Evolutionary conservation across 192 early-diverging fungal species (phyloP), one percentile per base, ranked within the genome.

Genomic region (Mortierella claussenii): DNA sequence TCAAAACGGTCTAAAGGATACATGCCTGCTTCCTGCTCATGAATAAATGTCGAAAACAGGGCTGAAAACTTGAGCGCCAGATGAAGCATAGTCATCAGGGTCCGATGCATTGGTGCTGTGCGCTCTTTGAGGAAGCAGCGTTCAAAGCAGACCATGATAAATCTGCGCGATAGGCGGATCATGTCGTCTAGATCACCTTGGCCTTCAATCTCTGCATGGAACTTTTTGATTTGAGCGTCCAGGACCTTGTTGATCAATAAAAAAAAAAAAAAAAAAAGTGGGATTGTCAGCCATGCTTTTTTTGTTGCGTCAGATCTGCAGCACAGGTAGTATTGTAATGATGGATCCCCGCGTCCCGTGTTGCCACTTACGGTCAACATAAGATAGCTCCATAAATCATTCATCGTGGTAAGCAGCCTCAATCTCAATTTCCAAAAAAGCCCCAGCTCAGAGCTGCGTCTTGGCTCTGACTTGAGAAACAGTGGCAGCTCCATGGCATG

Each of bases 371-470:
- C 73, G 3, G 73, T 76, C 37, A 48, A 67, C 73, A 76, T 76
- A n/a, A 76, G 43, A 20, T 76, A 76, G 31, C 64, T 76, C 73
- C 73, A 76, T 9, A 76, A 43, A 28, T 76, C 73, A 18, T 76
- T 76, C 20, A 67, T 20, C n/a, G 59, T 54, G 37, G 58, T 57
- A 6, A 76, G 23, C 28, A 76, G 57, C 5, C 59, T 23, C 36
- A 76, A 18, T 21, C 73, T 42, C 64, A 76, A 26, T 27, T 67
- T 76, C 47, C 63, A 66, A 46, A 76, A 61, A 4, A 43, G 26
- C 7, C 53, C 17, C 4, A 67, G 27, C 17, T 64, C 61, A 4
- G 56, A 28, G 24, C 28, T 49, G 2, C 23, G 57, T 15, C 12
- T 42, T 12, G 52, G 44, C 18, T 60, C 67, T 2, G 57, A 75